phyloP scores from a whole-genome alignment of 1,284 basidiomycete genomes.

The Lignosus rhinocerotis region DNA sequence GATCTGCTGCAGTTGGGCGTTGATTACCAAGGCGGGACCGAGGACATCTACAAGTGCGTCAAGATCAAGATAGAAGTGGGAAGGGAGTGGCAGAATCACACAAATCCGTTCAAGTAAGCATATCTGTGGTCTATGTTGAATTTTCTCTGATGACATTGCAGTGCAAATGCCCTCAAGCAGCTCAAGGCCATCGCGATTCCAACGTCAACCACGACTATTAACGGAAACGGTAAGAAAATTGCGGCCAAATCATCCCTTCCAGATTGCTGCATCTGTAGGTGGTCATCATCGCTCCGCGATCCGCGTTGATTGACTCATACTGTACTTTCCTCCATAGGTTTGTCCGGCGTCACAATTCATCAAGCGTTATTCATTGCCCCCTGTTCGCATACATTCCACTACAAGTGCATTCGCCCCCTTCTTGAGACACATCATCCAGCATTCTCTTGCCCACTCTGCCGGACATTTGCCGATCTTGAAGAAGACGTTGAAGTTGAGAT shows the following conservation, averaged over 20 bases:
- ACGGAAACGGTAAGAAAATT: constrained; percentile 33
- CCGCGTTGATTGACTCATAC: not conserved
- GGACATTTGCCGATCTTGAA: constrained; percentile 92
- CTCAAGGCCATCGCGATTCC: constrained; percentile 69
- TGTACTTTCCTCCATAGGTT: constrained; percentile 46
- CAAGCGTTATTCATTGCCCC: constrained; percentile 98
- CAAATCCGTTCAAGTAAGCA: constrained; percentile 94
- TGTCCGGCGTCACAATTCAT: constrained; percentile 92
- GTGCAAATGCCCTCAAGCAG: constrained; percentile 80
- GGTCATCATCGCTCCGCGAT: not conserved
- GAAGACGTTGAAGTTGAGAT: constrained; percentile 97
- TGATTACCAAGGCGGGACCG: constrained; percentile 96
- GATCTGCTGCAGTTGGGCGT: constrained; percentile 96
- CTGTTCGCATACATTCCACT: constrained; percentile 96
- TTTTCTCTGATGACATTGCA: constrained; percentile 26
- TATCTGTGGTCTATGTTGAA: constrained; percentile 9
- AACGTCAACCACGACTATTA: constrained; percentile 21
- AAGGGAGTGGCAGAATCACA: constrained; percentile 85
- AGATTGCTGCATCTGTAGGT: constrained; percentile 93
- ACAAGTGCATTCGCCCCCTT: constrained; percentile 95
- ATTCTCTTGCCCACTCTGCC: constrained; percentile 94
- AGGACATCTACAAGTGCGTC: constrained; percentile 97
- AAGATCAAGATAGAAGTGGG: constrained; percentile 95
- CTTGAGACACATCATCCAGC: constrained; percentile 87
- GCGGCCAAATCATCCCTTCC: constrained; percentile 61